Evolutionary conservation across 2,329 filamentous ascomycete species (phyloP), one percentile per base, ranked within the genome.

Genomic region (Nigrospora osmanthi): DNA sequence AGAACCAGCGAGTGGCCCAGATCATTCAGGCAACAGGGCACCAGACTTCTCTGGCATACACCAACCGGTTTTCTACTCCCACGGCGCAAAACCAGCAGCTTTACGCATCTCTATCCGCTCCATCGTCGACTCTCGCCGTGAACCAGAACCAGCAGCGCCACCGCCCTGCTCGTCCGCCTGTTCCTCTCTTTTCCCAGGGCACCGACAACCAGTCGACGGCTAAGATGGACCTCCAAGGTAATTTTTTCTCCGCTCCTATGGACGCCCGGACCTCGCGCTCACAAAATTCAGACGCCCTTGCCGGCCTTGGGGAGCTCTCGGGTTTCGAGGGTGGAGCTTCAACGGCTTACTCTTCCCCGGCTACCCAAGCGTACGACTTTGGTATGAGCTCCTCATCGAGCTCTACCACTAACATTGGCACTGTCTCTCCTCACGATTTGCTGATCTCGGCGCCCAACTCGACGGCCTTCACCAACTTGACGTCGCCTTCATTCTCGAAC

Each of bases 391-490:
- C 58, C 54, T 66, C 66, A 35, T 68, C 72, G 38, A 74, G 71
- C 62, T 71, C 73, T 43, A 65, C 66, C 30, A 72, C 69, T 59
- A 76, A 80, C 60, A 59, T 80, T 59, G 78, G 76, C 56, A 95
- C 89, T 36, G 78, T 95, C 50, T 95, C 89, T 49, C 89, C 89
- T 16, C 83, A 87, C 64, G 89, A 95, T 58, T 73, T 95, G 52
- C 69, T 85, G 53, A 80, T 81, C 58, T 94, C 88, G 50, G 81
- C 88, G 34, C 89, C 89, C 30, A 87, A 87, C 59, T 95, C 89
- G 2, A 76, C 83, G 39, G 82, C 87, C 32, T 81, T 93, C 60
- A 95, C 89, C 33, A 82, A 89, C 51, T 61, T 95, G 65, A 95
- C 89, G 46, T 93, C 89, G 48, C 89, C 89, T 38, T 87, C 85